Evolutionary conservation across 2,329 filamentous ascomycete species (phyloP).

Genomic region (Davidsoniella eucalypti): DNA sequence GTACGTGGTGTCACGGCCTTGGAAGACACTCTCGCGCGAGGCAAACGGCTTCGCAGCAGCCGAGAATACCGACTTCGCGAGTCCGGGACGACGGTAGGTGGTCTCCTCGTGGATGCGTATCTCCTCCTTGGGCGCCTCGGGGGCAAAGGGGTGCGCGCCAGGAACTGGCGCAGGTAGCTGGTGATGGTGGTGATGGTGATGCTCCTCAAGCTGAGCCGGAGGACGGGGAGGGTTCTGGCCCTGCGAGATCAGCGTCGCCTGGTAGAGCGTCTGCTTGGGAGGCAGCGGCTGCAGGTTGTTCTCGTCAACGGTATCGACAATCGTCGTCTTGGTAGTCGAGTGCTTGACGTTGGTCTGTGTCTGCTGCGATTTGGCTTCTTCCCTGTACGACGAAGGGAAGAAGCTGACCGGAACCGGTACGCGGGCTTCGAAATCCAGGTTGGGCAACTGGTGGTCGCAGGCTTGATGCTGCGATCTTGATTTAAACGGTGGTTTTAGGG

Average conservation of each 20-base stretch:
- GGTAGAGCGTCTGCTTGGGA: conserved; percentile 12
- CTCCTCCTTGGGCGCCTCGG: conserved; percentile 1
- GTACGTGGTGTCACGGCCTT: conserved; percentile 2
- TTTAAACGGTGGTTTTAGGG: background rate
- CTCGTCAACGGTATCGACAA: conserved; percentile 43
- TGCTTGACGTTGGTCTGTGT: conserved; percentile 14
- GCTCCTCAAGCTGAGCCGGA: conserved; percentile 8
- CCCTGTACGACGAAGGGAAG: conserved; percentile 95
- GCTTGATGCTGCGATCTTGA: background rate
- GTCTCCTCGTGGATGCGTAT: conserved; percentile 11
- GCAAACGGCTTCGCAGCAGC: conserved; percentile 5
- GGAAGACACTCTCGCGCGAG: background rate
- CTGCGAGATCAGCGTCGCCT: conserved; percentile 8
- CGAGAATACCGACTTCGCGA: conserved; percentile 7
- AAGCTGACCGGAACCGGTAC: conserved; percentile 99
- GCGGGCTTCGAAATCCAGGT: conserved; percentile 99
- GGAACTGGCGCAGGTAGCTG: background rate
- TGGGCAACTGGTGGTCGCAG: conserved; percentile 49
- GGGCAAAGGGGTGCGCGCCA: conserved; percentile 4
- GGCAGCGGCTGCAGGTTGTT: conserved; percentile 43
- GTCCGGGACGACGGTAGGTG: conserved; percentile 7
- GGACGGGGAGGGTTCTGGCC: conserved; percentile 3
- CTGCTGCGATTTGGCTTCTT: conserved; percentile 19
- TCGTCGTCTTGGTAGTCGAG: conserved; percentile 20
- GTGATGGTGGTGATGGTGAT: conserved; percentile 6